phyloP scores from a whole-genome alignment of 2,329 filamentous ascomycete species.

The Tolypocladium sp. region DNA sequence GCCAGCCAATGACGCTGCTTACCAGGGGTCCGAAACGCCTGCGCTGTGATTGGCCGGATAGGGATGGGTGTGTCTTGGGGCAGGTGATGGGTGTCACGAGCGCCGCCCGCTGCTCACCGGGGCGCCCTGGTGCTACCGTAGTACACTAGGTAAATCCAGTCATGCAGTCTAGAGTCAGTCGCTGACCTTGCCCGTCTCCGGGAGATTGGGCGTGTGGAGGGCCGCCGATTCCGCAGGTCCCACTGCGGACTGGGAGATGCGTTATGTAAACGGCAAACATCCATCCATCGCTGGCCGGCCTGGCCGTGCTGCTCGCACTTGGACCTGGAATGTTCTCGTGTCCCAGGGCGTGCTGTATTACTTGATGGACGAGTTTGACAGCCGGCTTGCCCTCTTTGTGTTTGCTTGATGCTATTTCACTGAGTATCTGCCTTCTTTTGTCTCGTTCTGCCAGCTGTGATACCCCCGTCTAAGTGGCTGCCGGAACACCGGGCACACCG shows the following conservation, averaged over 20 bases:
- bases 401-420: background rate
- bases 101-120: background rate
- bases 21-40: background rate
- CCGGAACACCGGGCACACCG: background rate
- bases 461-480: background rate
- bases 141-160: background rate
- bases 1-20: background rate
- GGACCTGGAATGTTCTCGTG: background rate
- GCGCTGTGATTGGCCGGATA: background rate
- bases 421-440: background rate
- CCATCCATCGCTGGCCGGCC: background rate
- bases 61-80: background rate
- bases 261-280: background rate
- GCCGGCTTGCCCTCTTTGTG: background rate
- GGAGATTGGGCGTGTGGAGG: too few relatives aligned
- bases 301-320: too few relatives aligned
- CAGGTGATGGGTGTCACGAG: background rate
- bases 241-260: too few relatives aligned
- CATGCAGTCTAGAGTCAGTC: too few relatives aligned
- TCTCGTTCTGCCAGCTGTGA: background rate
- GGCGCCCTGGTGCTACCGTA: background rate
- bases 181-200: too few relatives aligned
- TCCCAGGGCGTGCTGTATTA: background rate
- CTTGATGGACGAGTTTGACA: background rate
- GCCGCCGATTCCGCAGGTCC: too few relatives aligned